Evolutionary conservation across 208 protist species (phyloP), one percentile per base, ranked within the genome.

Genomic region (Crithidia acanthocephali): DNA sequence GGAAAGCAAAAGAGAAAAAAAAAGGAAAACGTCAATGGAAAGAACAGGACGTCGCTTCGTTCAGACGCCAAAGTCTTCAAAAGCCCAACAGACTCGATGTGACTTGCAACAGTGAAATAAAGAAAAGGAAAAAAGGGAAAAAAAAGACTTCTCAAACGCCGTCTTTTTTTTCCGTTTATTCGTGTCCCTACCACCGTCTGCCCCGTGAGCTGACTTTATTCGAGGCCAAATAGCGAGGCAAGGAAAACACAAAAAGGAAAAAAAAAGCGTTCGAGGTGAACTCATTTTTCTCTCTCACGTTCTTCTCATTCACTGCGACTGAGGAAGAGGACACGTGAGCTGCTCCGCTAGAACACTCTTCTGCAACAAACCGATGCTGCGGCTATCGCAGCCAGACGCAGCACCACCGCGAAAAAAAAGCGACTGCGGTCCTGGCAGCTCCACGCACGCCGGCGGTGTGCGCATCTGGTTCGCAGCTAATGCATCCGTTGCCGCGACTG

Each of bases 361-460:
- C 47, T 66, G 62, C 62, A 68, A 35, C 25, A 68, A n/a, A 10
- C n/a, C 32, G 16, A 66, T 66, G 18, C 47, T 66, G 44, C 55
- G 70, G 25, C 70, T 48, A 50, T 66, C 61, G 33, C 72, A 77
- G n/a, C 64, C 64, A 5, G 68, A 50, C 15, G 57, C 44, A 3
- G 68, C 64, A 7, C 52, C 25, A 32, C 64, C 47, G 2, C 65
- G 63, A 32, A 77, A 23, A 28, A 77, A 77, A 5, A 77, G 64
- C 28, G 72, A 77, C 72, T 72, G 72, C 11, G 72, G 64, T 13
- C 72, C 72, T 27, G 72, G 72, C 20, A 64, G 44, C 59, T 70
- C 72, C 48, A 67, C 72, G 32, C 72, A 77, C 28, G 70, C 58
- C n/a, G 62, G 45, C 37, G 55, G 45, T 5, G 40, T 68, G 40